Base-by-base conservation (phyloP, 2,329 filamentous ascomycete genomes). In the Xylariaceae sp. region DNA sequence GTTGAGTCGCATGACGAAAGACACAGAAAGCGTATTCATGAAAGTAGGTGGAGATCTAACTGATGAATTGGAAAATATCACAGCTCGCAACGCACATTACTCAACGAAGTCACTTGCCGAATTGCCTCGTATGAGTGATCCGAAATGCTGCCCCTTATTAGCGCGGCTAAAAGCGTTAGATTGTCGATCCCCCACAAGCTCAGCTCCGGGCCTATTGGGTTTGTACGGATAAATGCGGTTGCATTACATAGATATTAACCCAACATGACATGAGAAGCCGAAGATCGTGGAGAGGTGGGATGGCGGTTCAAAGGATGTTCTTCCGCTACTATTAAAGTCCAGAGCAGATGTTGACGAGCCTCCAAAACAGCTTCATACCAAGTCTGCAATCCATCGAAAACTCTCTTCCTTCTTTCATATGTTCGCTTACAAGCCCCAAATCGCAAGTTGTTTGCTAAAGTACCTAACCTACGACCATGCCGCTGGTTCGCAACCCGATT, bases 401-500 rank as follows among this genome's bases (percentile, higher is more conserved):
- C 7, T 49, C 17, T 11, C 15, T 7, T 49, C 15, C 47, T 17
- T 49, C 47, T n/a, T 4, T 49, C 15, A 10, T 11, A 3, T 11
- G 6, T 49, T 15, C 13, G 23, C 47, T 18, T 10, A 51, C 49
- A n/a, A 30, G 18, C 49, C 35, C 18, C 10, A 7, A 30, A 8
- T 51, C 6, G 49, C 8, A 45, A 15, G 18, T 51, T 7, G 10
- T 51, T 7, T 11, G 13, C 11, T 42, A 42, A 9, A 42, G 10
- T 39, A 39, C 10, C 13, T 45, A 45, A 35, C 15, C 18, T 42
- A 10, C 42, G 30, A 47, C 42, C 39, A 83, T 80, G 81, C 79
- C 76, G 47, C 72, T 71, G 9, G 69, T 82, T 44, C 75, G 75
- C 59, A 85, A 83, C 61, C 81, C 81, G 8, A 82, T 83, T 65